These are phyloP conservation scores for Cytospora piceicola DNA, from an alignment of 2,329 filamentous ascomycete genomes.

Conservation along the genomic window DNA sequence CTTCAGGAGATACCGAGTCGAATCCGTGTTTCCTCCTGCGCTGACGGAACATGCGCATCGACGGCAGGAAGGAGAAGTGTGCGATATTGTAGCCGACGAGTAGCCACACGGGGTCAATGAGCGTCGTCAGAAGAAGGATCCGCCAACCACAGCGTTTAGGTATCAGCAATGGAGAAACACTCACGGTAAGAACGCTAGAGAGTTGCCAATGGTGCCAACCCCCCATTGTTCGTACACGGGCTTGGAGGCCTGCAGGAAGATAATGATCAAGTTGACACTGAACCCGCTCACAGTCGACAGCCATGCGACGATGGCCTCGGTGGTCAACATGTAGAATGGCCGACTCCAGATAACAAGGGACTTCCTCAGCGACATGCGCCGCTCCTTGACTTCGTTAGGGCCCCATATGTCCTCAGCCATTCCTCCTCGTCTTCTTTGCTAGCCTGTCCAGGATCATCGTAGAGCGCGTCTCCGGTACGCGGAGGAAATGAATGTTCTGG, in stretches of 20 bases:
- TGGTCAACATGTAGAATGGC: slow-evolving; percentile 75
- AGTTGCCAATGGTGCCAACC: slow-evolving; percentile 44
- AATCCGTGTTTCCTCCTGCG: slow-evolving; percentile 32
- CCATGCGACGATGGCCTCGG: slow-evolving; percentile 73
- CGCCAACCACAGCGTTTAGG: not conserved
- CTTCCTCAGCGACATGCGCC: slow-evolving; percentile 44
- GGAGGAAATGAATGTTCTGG: slow-evolving; percentile 51
- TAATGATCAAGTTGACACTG: slow-evolving; percentile 76
- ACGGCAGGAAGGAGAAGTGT: slow-evolving; percentile 59
- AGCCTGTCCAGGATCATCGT: slow-evolving; percentile 61
- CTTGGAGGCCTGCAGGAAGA: slow-evolving; percentile 72
- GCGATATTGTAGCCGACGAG: slow-evolving; percentile 60
- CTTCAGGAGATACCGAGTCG: slow-evolving; percentile 53
- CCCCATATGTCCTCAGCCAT: slow-evolving; percentile 50
- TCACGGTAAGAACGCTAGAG: slow-evolving; percentile 47
- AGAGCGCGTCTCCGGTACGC: slow-evolving; percentile 62
- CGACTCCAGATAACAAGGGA: slow-evolving; percentile 55
- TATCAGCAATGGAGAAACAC: not conserved
- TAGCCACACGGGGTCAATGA: not conserved
- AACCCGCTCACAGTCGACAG: slow-evolving; percentile 74
- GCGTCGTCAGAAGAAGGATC: not conserved
- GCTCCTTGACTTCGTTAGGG: slow-evolving; percentile 46
- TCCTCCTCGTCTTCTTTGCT: slow-evolving; percentile 57
- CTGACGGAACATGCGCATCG: slow-evolving; percentile 44
- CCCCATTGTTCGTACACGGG: slow-evolving; percentile 72